Conservation (phyloP, 2,329 filamentous ascomycete species). For the Nemania abortiva region DNA sequence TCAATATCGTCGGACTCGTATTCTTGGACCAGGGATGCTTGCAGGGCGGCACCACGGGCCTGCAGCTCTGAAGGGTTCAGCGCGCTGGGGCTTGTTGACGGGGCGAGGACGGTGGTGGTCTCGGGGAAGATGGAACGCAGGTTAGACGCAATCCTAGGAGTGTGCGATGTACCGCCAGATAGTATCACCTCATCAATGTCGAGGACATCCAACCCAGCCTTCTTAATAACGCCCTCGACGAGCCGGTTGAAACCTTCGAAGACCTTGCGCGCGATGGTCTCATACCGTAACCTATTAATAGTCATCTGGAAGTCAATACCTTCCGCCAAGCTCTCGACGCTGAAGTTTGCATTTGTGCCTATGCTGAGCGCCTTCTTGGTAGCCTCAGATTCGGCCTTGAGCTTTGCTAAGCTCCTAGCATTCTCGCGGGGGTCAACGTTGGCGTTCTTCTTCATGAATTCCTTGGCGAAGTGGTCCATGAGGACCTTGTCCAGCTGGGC, state of each 20-base stretch:
- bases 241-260: conserved; percentile 90
- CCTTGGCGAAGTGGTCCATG: conserved; percentile 97
- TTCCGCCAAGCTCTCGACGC: conserved; percentile 88
- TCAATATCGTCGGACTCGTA: conserved; percentile 95
- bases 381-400: conserved; percentile 89
- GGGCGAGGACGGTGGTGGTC: conserved; percentile 82
- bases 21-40: conserved; percentile 93
- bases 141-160: conserved; percentile 89
- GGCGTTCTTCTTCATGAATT: conserved; percentile 98
- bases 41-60: conserved; percentile 91
- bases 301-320: conserved; percentile 92
- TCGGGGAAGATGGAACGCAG: conserved; percentile 84
- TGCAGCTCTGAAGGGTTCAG: conserved; percentile 95
- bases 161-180: conserved; percentile 91
- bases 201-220: conserved; percentile 90
- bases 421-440: conserved; percentile 84
- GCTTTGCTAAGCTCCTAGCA: conserved; percentile 85
- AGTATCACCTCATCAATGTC: conserved; percentile 96
- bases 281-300: conserved; percentile 93
- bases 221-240: conserved; percentile 86
- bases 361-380: conserved; percentile 93
- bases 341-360: conserved; percentile 89
- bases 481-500: conserved; percentile 88
- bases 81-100: conserved; percentile 79
- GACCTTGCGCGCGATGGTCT: conserved; percentile 86